Conservation (phyloP, 805 yeast genomes). For the Cyberlindnera lachancei region DNA sequence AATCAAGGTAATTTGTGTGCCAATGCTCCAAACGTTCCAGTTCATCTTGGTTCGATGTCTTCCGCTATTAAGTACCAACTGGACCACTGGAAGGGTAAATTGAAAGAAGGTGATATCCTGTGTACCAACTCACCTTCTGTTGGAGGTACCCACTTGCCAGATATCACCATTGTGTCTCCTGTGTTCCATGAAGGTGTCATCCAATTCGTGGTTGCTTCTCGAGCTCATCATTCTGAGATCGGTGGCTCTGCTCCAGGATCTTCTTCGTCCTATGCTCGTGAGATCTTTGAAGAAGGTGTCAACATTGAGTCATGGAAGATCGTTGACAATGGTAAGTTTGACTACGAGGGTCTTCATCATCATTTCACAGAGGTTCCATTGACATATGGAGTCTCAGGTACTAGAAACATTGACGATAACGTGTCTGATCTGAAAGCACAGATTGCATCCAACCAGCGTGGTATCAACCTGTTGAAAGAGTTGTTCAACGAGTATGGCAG, state of each 20-base stretch:
- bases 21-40: conserved; percentile 42
- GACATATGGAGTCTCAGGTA: conserved; percentile 46
- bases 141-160: conserved; percentile 43
- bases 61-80: conserved; percentile 31
- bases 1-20: conserved; percentile 36
- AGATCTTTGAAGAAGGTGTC: conserved; percentile 50
- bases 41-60: conserved; percentile 41
- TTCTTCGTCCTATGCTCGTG: conserved; percentile 47
- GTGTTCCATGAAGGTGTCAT: conserved; percentile 40
- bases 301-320: conserved; percentile 45
- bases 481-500: conserved; percentile 37
- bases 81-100: conserved; percentile 30
- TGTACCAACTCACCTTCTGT: conserved; percentile 36
- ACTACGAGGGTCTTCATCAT: conserved; percentile 41
- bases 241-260: conserved; percentile 57
- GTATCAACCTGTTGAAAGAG: conserved; percentile 36
- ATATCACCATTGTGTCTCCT: conserved; percentile 51
- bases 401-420: conserved; percentile 47
- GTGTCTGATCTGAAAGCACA: conserved; percentile 42
- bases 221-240: conserved; percentile 59
- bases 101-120: conserved; percentile 37
- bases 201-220: conserved; percentile 46
- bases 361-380: conserved; percentile 40
- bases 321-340: conserved; percentile 41
- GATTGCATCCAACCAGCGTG: conserved; percentile 46